These are phyloP conservation scores for Sporothrix protearum DNA, from an alignment of 2,329 filamentous ascomycete species.

Conservation along the genomic window DNA sequence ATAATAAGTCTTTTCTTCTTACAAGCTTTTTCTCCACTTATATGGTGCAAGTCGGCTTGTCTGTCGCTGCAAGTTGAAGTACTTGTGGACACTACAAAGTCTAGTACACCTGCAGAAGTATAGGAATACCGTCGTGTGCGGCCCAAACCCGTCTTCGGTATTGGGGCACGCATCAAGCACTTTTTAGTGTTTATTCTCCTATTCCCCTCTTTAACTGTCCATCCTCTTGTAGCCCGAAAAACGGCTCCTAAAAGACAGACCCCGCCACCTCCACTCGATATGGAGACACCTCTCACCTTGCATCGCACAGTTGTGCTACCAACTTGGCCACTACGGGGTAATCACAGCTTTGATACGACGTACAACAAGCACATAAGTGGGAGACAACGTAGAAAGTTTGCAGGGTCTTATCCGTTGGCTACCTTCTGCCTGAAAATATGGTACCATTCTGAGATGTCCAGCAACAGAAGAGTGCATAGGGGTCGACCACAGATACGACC, in stretches of 20 bases:
- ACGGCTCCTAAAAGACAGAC: not conserved
- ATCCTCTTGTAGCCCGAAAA: not conserved
- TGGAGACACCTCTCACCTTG: not conserved
- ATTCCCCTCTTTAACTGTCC: not conserved
- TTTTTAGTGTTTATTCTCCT: not conserved
- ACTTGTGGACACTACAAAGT: not conserved
- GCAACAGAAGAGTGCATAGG: not conserved
- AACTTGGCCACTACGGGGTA: not conserved
- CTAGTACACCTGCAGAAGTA: not conserved
- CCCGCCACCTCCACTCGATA: not conserved
- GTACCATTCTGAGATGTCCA: not conserved
- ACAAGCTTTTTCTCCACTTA: constrained; percentile 2
- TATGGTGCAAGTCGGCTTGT: not conserved
- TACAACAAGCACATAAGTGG: not conserved
- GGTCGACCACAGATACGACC: not conserved
- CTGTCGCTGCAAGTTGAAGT: not conserved
- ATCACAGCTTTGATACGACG: not conserved
- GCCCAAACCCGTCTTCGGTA: not conserved
- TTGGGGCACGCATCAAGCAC: not conserved
- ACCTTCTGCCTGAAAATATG: not conserved
- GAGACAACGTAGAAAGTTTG: not conserved
- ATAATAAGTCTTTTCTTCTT: not conserved
- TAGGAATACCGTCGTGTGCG: not conserved
- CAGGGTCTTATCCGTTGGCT: too few relatives aligned
- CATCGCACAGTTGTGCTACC: not conserved